Evolutionary conservation across 176 grass and related monocot genomes (phyloP), one percentile per base, ranked within the genome.

Genomic region (Raddia distichophylla): DNA sequence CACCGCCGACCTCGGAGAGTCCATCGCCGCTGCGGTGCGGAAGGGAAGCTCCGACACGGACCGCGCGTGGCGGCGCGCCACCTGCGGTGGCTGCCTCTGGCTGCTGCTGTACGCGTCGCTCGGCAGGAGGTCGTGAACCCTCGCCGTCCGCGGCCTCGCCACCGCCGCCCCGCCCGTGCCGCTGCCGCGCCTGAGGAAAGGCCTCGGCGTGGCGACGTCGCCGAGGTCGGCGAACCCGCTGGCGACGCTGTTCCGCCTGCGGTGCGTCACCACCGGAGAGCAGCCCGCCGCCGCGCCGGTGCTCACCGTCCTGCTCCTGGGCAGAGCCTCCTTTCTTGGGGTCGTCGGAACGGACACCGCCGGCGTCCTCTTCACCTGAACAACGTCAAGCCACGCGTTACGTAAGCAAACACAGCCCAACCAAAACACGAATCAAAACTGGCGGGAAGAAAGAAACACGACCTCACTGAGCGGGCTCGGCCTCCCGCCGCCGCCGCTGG

Each of bases 151-250:
- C n/a, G 56, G 71, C 77, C 69, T 18, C 56, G 54, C 52, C 32
- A 8, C 84, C 1, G 58, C 49, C 12, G 80, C 69, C 11, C 80
- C 80, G 3, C 80, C 86, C 16, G 64, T 89, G 37, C 86, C 86
- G 46, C 67, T 85, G 51, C 80, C 89, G 56, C 86, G 87, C 51
- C 62, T 78, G n/a, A 89, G 82, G 55, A 89, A 91, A 46, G 87
- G 77, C 58, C 83, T 50, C 45, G 87, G 79, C 71, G 60, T 76
- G 37, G 35, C 32, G 60, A 61, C 67, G 33, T 81, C 84, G 60
- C 67, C 69, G 64, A 83, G 1, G 46, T 84, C 81, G 1, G n/a
- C 2, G 3, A 18, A 16, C 42, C 34, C 63, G 8, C 60, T 42
- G 64, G 17, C 69, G 5, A 81, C 77, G 88, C 85, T 87, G 62